Percentiles rank a stretch among this genome's conserved stretches.
Evolutionary conservation across 1,284 basidiomycete genomes (phyloP).

Genomic region (Veloboletus limbatus): DNA sequence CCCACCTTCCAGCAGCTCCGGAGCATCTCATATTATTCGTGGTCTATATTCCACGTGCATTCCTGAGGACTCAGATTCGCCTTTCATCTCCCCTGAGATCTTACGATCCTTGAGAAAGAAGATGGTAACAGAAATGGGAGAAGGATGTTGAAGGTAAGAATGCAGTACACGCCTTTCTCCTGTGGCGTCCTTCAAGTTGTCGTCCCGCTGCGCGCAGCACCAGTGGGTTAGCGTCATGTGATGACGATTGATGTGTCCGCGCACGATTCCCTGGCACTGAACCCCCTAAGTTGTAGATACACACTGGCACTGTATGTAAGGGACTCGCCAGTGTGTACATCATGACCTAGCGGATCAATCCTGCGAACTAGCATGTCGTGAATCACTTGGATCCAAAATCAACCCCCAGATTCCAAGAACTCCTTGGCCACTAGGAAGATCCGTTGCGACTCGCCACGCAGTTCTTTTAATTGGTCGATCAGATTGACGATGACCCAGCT

Average conservation of each 20-base stretch:
- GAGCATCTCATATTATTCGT: slow-evolving; percentile 41
- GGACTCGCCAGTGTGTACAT: no score
- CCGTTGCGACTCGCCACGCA: background rate
- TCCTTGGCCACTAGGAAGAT: background rate
- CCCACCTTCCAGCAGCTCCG: slow-evolving; percentile 30
- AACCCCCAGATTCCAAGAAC: background rate
- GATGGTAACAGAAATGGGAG: slow-evolving; percentile 43
- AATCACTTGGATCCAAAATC: background rate
- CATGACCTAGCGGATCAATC: no score
- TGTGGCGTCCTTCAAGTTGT: slow-evolving; percentile 45
- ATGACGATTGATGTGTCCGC: no score
- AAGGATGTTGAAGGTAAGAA: slow-evolving; percentile 48
- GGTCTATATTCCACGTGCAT: slow-evolving; percentile 40
- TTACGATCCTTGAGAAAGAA: slow-evolving; percentile 32
- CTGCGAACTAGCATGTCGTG: background rate
- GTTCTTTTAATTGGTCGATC: background rate
- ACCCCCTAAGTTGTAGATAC: no score
- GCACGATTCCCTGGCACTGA: no score
- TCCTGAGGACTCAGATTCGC: no score
- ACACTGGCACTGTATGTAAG: no score
- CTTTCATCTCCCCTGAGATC: no score
- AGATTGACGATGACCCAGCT: no score
- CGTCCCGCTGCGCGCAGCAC: slow-evolving; percentile 45
- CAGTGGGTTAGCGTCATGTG: no score
- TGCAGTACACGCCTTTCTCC: slow-evolving; percentile 54